Evolutionary conservation across 495 filamentous ascomycete genomes (phyloP), one percentile per base, ranked within the genome.

Genomic region (Podospora pseudocomata): DNA sequence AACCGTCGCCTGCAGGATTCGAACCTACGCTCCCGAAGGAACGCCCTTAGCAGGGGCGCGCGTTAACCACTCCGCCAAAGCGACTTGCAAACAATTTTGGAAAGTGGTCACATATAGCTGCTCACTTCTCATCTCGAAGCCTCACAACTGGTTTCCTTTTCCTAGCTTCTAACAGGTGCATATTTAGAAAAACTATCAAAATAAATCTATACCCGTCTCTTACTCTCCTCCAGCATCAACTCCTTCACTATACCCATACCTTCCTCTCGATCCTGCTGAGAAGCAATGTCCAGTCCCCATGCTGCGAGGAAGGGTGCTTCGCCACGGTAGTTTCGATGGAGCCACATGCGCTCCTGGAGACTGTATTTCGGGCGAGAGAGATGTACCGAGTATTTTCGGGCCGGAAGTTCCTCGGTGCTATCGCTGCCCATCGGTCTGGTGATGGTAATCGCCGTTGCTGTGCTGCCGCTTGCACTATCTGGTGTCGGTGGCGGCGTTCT

Each of bases 271-370:
- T 83, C 81, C 0, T 59, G 70, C 15, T 68, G 65, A 3, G 60
- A 73, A 19, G 63, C 44, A 4, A 80, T 78, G 15, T 81, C 72
- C 28, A 83, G 65, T 0, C 81, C 81, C 81, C 81, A 83, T 0
- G 80, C 80, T 27, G 68, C 62, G 4, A 83, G 67, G 26, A 83
- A 83, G 0, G 73, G 72, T 0, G 76, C 77, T 39, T 82, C 78
- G 0, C 80, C 81, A 9, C 77, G 73, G 67, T 83, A 83, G 65
- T 83, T 76, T 9, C 59, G 64, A 58, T 83, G 81, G 32, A 83
- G 64, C 80, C 80, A 83, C n/a, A 80, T 49, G 0, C 76, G 65
- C 54, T 83, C 74, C 44, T 76, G 16, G 6, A 71, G 69, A 2
- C 69, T 77, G 44, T 73, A 68, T 0, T 57, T 49, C 13, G 54